These are phyloP conservation scores for Marsdenia floribunda DNA, from an alignment of 257 asterid genomes.

Conservation along the genomic window DNA sequence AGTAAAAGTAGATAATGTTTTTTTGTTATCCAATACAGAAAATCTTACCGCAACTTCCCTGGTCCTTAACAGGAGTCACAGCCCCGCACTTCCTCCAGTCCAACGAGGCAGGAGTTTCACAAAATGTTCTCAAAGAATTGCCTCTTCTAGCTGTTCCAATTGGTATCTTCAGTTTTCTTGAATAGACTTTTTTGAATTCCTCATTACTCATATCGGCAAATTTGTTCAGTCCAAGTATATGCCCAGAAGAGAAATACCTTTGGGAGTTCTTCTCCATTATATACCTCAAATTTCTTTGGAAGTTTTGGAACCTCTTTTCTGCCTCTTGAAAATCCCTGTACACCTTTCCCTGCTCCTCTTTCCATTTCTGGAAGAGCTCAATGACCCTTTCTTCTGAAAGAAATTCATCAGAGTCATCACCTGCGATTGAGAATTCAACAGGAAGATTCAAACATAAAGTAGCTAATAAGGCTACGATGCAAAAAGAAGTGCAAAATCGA, in stretches of 20 bases:
- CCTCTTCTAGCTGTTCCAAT: constrained; percentile 5
- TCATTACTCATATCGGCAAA: constrained; percentile 37
- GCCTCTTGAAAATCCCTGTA: constrained; percentile 25
- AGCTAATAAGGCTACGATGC: neutral
- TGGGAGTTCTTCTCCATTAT: constrained; percentile 20
- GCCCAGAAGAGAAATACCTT: constrained; percentile 10
- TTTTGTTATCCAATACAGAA: neutral
- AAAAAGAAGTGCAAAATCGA: neutral
- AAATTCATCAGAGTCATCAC: neutral
- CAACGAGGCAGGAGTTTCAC: constrained; percentile 26
- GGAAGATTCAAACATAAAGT: constrained; percentile 10
- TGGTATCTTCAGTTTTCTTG: constrained; percentile 11
- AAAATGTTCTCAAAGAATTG: constrained; percentile 1
- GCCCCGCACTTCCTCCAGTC: constrained; percentile 39
- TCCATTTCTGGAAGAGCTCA: constrained; percentile 32
- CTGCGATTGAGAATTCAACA: constrained; percentile 14
- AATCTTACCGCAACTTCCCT: constrained; percentile 23
- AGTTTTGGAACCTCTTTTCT: constrained; percentile 23
- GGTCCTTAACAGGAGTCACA: constrained; percentile 32
- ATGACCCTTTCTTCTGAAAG: constrained; percentile 19
- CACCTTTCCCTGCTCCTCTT: constrained; percentile 24
- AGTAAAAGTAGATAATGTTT: too few relatives aligned
- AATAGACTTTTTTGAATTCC: constrained; percentile 25
- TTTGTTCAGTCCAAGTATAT: constrained; percentile 26
- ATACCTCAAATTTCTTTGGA: constrained; percentile 25